Base-by-base conservation (phyloP, 2,329 filamentous ascomycete genomes). In the Aureobasidium sp. region DNA sequence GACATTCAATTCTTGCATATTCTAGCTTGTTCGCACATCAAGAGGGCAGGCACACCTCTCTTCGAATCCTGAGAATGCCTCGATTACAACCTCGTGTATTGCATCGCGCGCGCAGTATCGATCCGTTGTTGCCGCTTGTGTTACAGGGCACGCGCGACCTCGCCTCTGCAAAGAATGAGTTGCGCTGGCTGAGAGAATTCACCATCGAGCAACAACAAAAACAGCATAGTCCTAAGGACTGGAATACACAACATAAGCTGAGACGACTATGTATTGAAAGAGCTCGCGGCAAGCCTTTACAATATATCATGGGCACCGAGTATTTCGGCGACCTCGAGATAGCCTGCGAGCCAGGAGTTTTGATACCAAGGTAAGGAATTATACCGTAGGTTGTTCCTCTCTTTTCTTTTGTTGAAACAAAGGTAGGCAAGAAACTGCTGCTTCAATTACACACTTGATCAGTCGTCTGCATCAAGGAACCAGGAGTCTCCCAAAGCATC, bases 221-320 rank as follows among this genome's bases (percentile, higher is more conserved):
- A 48, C 11, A 12, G 60, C 40, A 40, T 1, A 33, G 14, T 47
- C 9, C 40, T 39, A 57, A 33, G 0, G 1, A 5, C 31, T 58
- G 65, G 68, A 65, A 71, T 70, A 2, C 31, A 49, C 44, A 47
- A 42, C 6, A 57, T 3, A 35, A 19, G 14, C 47, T 64, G 22
- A 67, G 65, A 52, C 65, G 61, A 3, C 73, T 77, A 69, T 81
- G 75, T 59, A 57, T 58, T 22, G 67, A 71, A 49, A 76, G 84
- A 63, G 75, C 79, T 3, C 72, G 67, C n/a, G 91, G 91, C 1
- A 82, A 86, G 62, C 94, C 94, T 1, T 75, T 99, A 37, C 94
- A 97, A 73, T 97, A 97, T 71, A 81, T 97, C 24, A 77, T 99
- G 1, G 91, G 91, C 3, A 86, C 86, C 5, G 91, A 97, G 72